Evolutionary conservation across 495 filamentous ascomycete genomes (phyloP).

Genomic region (Podospora australis): DNA sequence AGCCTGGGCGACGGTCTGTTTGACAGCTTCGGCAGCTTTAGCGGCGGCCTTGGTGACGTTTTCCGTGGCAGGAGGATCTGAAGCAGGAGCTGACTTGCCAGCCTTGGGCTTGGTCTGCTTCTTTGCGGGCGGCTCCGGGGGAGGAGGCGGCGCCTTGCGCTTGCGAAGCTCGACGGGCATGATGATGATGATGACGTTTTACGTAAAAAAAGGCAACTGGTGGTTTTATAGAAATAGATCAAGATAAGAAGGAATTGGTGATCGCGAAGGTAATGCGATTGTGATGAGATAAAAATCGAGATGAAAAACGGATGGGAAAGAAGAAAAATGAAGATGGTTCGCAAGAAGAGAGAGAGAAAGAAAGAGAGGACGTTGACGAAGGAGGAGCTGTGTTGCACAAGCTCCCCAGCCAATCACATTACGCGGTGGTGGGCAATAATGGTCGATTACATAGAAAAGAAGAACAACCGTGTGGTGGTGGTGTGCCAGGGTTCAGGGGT

Average conservation of each 20-base stretch:
- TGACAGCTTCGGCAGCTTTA: slow-evolving; percentile 41
- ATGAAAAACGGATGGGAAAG: slow-evolving; percentile 1
- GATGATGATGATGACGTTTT: slow-evolving; percentile 5
- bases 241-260: not conserved
- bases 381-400: slow-evolving; percentile 32
- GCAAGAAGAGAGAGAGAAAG: slow-evolving; percentile 5
- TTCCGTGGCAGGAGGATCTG: too few relatives aligned
- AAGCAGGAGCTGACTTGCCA: too few relatives aligned
- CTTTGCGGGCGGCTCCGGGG: slow-evolving; percentile 49
- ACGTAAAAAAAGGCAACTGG: too few relatives aligned
- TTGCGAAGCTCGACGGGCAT: slow-evolving; percentile 65
- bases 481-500: too few relatives aligned
- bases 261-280: slow-evolving; percentile 10
- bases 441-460: too few relatives aligned
- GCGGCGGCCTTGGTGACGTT: slow-evolving; percentile 14
- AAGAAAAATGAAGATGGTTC: not conserved
- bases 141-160: slow-evolving; percentile 60
- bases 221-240: slow-evolving; percentile 2
- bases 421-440: too few relatives aligned
- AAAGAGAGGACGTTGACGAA: slow-evolving; percentile 19
- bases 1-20: slow-evolving; percentile 29
- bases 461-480: slow-evolving; percentile 18
- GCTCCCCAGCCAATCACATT: slow-evolving; percentile 24
- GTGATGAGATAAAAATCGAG: not conserved
- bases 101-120: slow-evolving; percentile 41